phyloP scores from a whole-genome alignment of 495 filamentous ascomycete genomes.

The Penicillium silybi region DNA sequence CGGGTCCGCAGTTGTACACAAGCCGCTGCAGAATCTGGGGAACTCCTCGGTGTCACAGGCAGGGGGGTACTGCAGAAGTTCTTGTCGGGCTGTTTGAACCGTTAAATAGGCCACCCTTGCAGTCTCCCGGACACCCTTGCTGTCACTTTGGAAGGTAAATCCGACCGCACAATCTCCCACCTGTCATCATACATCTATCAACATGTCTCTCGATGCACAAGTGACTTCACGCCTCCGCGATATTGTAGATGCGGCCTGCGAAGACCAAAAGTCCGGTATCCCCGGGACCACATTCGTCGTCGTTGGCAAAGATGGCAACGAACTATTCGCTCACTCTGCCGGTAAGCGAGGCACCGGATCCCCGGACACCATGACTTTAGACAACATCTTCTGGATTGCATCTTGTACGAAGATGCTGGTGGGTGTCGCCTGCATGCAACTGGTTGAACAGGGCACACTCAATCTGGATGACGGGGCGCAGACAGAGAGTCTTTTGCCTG shows the following conservation, averaged over 20 bases:
- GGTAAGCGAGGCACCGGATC: slow-evolving; percentile 9
- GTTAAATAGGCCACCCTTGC: not conserved
- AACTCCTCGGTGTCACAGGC: not conserved
- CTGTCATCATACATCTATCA: not conserved
- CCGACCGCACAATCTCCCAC: not conserved
- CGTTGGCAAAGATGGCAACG: too few relatives aligned
- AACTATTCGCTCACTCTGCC: too few relatives aligned
- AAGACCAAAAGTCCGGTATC: too few relatives aligned
- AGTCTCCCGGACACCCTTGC: not conserved
- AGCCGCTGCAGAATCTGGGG: not conserved
- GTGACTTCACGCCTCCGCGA: slow-evolving; percentile 11
- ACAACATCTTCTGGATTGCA: slow-evolving; percentile 55
- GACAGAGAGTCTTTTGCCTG: slow-evolving; percentile 36
- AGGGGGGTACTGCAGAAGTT: too few relatives aligned
- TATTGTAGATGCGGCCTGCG: slow-evolving; percentile 46
- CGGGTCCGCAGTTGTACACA: too few relatives aligned
- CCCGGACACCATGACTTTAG: slow-evolving; percentile 44
- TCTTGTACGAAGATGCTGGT: slow-evolving; percentile 52
- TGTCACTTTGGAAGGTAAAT: not conserved
- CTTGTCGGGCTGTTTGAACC: not conserved
- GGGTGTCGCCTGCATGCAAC: slow-evolving; percentile 58
- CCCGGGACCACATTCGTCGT: too few relatives aligned
- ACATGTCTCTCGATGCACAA: not conserved
- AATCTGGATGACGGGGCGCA: slow-evolving; percentile 47
- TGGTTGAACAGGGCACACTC: slow-evolving; percentile 53